Conservation (phyloP, 805 yeast genomes). For the Candida easanensis region DNA sequence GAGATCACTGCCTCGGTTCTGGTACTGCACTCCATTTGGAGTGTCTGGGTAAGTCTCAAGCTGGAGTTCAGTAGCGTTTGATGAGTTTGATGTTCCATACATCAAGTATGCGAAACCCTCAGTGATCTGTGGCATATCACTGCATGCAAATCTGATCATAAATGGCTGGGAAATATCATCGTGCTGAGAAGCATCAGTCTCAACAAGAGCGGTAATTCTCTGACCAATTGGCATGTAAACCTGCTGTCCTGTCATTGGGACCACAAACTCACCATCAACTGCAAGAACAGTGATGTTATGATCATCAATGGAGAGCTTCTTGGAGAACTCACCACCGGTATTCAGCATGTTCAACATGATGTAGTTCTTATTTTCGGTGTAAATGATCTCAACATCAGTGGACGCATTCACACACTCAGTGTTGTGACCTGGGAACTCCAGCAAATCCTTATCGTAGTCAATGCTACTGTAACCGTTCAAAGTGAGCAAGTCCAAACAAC, state of each 20-base stretch:
- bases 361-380: slow-evolving; percentile 26
- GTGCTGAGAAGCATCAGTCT: slow-evolving; percentile 24
- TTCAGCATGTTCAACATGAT: slow-evolving; percentile 31
- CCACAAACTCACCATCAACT: slow-evolving; percentile 32
- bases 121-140: slow-evolving; percentile 26
- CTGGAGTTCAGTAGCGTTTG: slow-evolving; percentile 4
- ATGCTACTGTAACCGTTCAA: slow-evolving; percentile 8
- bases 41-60: not conserved
- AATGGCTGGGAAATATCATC: slow-evolving; percentile 9
- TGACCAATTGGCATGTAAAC: slow-evolving; percentile 34
- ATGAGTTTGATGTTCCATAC: slow-evolving; percentile 20
- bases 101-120: slow-evolving; percentile 30
- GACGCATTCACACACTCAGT: slow-evolving; percentile 25
- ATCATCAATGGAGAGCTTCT: slow-evolving; percentile 33
- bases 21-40: slow-evolving; percentile 22
- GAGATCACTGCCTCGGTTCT: slow-evolving; percentile 25
- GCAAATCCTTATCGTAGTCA: slow-evolving; percentile 6
- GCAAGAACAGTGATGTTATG: slow-evolving; percentile 32
- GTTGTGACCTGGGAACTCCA: slow-evolving; percentile 17
- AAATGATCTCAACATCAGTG: slow-evolving; percentile 22
- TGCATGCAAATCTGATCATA: slow-evolving; percentile 28
- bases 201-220: slow-evolving; percentile 29
- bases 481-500: slow-evolving; percentile 9
- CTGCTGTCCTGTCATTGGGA: slow-evolving; percentile 28
- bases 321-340: slow-evolving; percentile 35